Conservation (phyloP, 352 stramenopile species). For the Phytophthora ramorum region DNA sequence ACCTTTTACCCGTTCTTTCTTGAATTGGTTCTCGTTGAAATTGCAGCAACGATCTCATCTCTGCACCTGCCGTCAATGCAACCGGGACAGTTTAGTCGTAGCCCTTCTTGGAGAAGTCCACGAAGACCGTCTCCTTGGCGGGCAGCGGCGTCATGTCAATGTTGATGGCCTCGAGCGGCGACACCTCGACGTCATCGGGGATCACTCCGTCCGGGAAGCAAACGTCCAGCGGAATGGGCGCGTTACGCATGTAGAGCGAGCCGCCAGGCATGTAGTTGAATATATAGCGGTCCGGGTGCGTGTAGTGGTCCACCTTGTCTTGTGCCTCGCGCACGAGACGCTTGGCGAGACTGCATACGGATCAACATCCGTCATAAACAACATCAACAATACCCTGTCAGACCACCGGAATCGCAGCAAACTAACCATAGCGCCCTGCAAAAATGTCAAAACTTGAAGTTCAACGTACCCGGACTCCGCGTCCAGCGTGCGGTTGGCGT, state of each 20-base stretch:
- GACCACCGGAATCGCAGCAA: conserved; percentile 37
- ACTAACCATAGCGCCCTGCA: not conserved
- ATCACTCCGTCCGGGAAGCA: conserved; percentile 90
- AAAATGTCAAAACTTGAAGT: conserved; percentile 4
- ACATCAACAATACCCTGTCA: conserved; percentile 5
- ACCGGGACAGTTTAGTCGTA: conserved; percentile 66
- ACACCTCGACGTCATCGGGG: conserved; percentile 87
- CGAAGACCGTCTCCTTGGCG: conserved; percentile 77
- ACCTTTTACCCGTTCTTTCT: conserved; percentile 31
- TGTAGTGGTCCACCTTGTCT: conserved; percentile 94
- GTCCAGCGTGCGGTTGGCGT: conserved; percentile 73
- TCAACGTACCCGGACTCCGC: conserved; percentile 60
- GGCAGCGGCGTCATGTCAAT: conserved; percentile 88
- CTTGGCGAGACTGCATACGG: conserved; percentile 62
- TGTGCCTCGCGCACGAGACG: conserved; percentile 92
- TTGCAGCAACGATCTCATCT: conserved; percentile 14
- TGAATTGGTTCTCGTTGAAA: conserved; percentile 29
- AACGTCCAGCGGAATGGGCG: conserved; percentile 94
- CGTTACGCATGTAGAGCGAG: conserved; percentile 99
- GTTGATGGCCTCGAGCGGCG: conserved; percentile 86
- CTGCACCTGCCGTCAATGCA: not conserved
- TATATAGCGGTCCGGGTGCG: conserved; percentile 97
- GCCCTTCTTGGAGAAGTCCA: conserved; percentile 90
- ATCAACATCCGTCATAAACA: conserved; percentile 10
- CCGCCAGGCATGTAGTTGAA: conserved; percentile 98